Base-by-base conservation (phyloP, 306 rosid genomes). In the Pueraria montana region DNA sequence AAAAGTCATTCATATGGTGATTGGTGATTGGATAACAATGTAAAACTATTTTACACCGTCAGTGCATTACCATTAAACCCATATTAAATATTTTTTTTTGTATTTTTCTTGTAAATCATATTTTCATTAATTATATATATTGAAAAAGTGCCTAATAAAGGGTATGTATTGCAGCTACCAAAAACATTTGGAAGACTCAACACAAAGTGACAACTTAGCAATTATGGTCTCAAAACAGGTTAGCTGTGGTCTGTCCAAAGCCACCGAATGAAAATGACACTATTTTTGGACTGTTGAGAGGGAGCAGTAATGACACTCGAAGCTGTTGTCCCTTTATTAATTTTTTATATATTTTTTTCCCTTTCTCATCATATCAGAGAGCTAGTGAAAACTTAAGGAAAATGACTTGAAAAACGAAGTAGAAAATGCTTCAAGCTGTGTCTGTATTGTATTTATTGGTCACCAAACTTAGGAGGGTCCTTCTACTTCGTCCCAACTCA, bases 201-300 rank as follows among this genome's bases (percentile, higher is more conserved):
- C 30, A 53, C 36, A 74, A 34, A 74, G 52, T 74, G 66, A 32
- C 79, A 74, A 52, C 7, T 3, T 52, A 53, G 49, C 65, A 73
- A 50, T 73, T 34, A 74, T 53, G 78, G 21, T 34, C n/a, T 74
- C 79, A 53, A 55, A 30, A 34, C 20, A n/a, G 43, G 53, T 67
- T 40, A 36, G 12, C n/a, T 49, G 62, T 26, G 63, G 43, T 48
- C 63, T 49, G 63, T 16, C 63, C 46, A 9, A 27, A 50, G 64
- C 48, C 64, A 74, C 21, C 14, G 53, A 64, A 69, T 46, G 86
- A 77, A 77, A 83, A 69, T 34, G 73, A 59, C 74, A 30, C 43
- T 32, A 69, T 42, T 56, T 27, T 77, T 77, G 67, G 78, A 77
- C 53, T 34, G 32, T 49, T 83, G 21, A 24, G 80, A 56, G 79